Conservation (phyloP, 2,329 filamentous ascomycete genomes). For the Cladosporium cucumerinum region DNA sequence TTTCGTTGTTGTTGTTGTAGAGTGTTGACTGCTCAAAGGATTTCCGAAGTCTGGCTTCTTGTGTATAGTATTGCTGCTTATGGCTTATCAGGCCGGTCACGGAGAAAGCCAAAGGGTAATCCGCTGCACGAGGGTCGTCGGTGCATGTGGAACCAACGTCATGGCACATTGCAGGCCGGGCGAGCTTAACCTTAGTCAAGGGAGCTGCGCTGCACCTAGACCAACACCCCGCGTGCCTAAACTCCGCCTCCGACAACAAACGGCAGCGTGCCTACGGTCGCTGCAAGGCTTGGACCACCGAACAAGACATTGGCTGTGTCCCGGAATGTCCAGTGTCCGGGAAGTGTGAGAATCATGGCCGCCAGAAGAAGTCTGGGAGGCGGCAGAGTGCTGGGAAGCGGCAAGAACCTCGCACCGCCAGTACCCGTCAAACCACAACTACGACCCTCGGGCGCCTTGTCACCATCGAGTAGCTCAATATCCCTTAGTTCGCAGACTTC, state of each 20-base stretch:
- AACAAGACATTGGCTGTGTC: not conserved
- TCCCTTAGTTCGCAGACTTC: conserved; percentile 76
- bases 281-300: not conserved
- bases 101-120: conserved; percentile 1
- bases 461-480: conserved; percentile 67
- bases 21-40: not conserved
- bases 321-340: not conserved
- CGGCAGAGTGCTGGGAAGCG: conserved; percentile 84
- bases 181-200: conserved; percentile 1
- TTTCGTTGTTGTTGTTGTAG: not conserved
- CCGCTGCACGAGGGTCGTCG: not conserved
- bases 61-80: conserved; percentile 5
- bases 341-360: conserved; percentile 57
- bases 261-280: not conserved
- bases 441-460: conserved; percentile 50
- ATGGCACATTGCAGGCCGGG: conserved; percentile 6
- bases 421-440: conserved; percentile 20
- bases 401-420: conserved; percentile 68
- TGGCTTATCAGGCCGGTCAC: conserved; percentile 12
- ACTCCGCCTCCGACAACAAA: not conserved
- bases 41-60: not conserved
- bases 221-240: not conserved
- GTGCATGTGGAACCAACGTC: conserved; percentile 4
- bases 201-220: not conserved
- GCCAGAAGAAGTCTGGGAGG: conserved; percentile 79